These are phyloP conservation scores for Claviceps sp. DNA, from an alignment of 2,329 filamentous ascomycete species.

Conservation along the genomic window DNA sequence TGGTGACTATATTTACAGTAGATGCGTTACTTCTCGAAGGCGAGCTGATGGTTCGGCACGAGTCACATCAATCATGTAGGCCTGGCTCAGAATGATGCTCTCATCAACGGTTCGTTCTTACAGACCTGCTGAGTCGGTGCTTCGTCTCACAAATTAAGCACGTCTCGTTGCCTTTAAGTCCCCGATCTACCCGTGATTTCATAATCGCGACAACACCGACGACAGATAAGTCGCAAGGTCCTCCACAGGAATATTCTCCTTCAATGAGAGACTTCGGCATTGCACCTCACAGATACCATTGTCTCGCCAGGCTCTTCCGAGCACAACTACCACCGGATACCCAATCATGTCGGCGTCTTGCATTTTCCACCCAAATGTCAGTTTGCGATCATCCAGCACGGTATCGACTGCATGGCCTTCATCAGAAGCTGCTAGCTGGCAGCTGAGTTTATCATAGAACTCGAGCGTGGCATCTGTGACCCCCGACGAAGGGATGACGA, in stretches of 20 bases:
- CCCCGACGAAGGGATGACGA: constrained; percentile 44
- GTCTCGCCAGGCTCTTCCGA: constrained; percentile 58
- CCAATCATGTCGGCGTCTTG: constrained; percentile 81
- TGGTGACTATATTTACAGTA: no score
- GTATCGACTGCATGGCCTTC: constrained; percentile 38
- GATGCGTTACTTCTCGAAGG: no score
- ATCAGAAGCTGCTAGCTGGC: constrained; percentile 3
- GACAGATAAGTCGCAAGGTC: constrained; percentile 31
- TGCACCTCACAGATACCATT: constrained; percentile 59
- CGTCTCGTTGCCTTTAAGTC: not conserved
- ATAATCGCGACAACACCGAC: constrained; percentile 34
- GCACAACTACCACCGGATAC: constrained; percentile 69
- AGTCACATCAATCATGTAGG: no score
- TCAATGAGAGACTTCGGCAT: constrained; percentile 53
- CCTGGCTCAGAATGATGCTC: no score
- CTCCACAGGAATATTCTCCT: constrained; percentile 41
- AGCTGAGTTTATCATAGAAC: constrained; percentile 50
- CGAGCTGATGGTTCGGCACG: no score
- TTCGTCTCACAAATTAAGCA: not conserved
- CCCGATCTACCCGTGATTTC: constrained; percentile 4
- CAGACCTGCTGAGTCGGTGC: no score
- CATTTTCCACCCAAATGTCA: constrained; percentile 69
- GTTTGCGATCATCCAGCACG: constrained; percentile 59
- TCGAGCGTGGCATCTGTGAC: constrained; percentile 33
- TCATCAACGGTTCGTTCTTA: not conserved